Conservation (phyloP, 2,329 filamentous ascomycete species). For the Neopestalotiopsis clavispora region DNA sequence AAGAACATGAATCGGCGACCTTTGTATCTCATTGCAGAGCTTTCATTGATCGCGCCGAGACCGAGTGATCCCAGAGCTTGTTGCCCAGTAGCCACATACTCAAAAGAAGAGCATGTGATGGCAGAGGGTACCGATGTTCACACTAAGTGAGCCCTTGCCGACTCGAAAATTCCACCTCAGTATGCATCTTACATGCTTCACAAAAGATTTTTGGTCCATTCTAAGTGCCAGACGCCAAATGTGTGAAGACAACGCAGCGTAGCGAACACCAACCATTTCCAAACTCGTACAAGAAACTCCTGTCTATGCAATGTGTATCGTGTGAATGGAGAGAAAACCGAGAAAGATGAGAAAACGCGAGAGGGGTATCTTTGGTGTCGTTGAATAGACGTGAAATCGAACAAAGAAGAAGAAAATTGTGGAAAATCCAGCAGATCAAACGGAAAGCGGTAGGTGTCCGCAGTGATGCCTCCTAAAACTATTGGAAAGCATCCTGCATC, state of each 20-base stretch:
- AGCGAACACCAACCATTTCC: background rate
- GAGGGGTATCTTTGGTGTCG: constrained; percentile 13
- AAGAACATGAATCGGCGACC: too few relatives aligned
- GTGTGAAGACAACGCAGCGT: background rate
- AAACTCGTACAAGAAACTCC: background rate
- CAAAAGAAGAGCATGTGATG: too few relatives aligned
- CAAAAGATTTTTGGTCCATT: background rate
- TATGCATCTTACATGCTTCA: too few relatives aligned
- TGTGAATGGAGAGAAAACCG: background rate
- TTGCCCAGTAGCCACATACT: too few relatives aligned
- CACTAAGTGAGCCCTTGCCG: too few relatives aligned
- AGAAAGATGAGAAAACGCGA: constrained; percentile 2
- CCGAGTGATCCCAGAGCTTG: too few relatives aligned
- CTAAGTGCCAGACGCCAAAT: background rate
- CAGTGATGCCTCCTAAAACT: background rate
- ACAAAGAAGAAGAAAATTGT: background rate
- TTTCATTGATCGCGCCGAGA: too few relatives aligned
- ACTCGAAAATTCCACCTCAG: too few relatives aligned
- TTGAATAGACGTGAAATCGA: background rate
- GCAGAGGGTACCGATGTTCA: too few relatives aligned
- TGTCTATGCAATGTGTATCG: constrained; percentile 11
- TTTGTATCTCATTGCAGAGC: too few relatives aligned
- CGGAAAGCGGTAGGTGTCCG: background rate
- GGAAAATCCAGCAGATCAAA: background rate
- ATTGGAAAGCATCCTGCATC: background rate